Percentiles rank a stretch among this genome's conserved stretches.
These are phyloP conservation scores for Rubia yunnanensis DNA, from an alignment of 257 asterid species.

Conservation along the genomic window DNA sequence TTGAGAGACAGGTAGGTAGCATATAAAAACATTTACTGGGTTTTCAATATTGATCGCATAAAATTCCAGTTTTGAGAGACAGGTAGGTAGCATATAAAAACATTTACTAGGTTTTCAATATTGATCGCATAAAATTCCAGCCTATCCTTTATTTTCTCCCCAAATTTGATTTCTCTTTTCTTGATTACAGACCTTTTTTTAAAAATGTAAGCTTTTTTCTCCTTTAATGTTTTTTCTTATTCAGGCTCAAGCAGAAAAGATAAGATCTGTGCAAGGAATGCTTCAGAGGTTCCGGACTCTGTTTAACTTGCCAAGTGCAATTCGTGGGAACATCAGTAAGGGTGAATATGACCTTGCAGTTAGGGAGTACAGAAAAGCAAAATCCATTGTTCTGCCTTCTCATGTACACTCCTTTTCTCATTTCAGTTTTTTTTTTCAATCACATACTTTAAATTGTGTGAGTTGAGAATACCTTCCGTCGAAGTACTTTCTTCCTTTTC, in stretches of 20 bases:
- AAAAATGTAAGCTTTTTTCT: not conserved
- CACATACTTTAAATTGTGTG: not conserved
- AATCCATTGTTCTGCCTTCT: conserved; percentile 97
- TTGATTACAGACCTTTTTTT: conserved; percentile 16
- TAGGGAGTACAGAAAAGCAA: conserved; percentile 95
- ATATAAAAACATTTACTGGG: conserved; percentile 14
- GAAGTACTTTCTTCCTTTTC: not conserved
- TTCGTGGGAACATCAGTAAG: conserved; percentile 86
- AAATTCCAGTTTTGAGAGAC: conserved; percentile 63
- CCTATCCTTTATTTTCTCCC: not conserved
- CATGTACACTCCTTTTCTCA: conserved; percentile 43
- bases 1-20: conserved; percentile 92
- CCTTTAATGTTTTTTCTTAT: conserved; percentile 5
- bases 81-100: conserved; percentile 47
- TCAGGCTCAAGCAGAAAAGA: conserved; percentile 96
- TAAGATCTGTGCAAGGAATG: conserved; percentile 97
- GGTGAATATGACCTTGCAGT: conserved; percentile 99
- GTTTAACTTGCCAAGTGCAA: conserved; percentile 94
- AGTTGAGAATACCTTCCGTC: not conserved
- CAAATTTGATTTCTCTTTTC: conserved; percentile 5
- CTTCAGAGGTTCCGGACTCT: conserved; percentile 97
- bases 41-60: conserved; percentile 8
- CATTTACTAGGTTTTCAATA: conserved; percentile 12
- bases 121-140: conserved; percentile 9
- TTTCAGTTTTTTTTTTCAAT: not conserved